phyloP scores from a whole-genome alignment of 208 protist species.

The Crithidia bombi region DNA sequence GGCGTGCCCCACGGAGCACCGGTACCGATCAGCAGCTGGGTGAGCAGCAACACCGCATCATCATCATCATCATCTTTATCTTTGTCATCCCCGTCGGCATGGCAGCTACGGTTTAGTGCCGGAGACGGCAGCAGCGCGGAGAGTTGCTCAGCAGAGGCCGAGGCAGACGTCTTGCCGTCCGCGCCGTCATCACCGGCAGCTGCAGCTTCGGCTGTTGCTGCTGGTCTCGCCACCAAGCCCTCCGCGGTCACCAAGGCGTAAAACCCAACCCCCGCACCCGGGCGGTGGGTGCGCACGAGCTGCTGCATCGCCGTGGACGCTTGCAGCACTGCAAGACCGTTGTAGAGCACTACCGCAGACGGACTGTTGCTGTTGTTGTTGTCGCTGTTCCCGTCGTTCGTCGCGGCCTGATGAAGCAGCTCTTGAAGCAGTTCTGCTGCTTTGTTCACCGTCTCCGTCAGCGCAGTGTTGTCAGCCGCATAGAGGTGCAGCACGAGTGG shows the following conservation, averaged over 20 bases:
- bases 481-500: conserved; percentile 73
- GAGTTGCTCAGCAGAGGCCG: conserved; percentile 5
- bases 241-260: conserved; percentile 71
- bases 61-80: background rate
- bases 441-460: conserved; percentile 52
- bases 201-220: background rate
- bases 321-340: conserved; percentile 51
- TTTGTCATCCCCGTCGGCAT: background rate
- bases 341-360: conserved; percentile 66
- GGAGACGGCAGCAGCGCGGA: conserved; percentile 17
- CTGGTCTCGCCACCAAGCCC: conserved; percentile 46
- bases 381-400: conserved; percentile 3
- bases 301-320: conserved; percentile 55
- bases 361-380: conserved; percentile 24
- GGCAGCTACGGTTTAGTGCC: background rate
- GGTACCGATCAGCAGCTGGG: conserved; percentile 73
- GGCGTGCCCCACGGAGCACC: conserved; percentile 74
- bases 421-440: conserved; percentile 61
- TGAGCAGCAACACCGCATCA: conserved; percentile 17
- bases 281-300: conserved; percentile 42
- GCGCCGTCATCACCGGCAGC: conserved; percentile 13
- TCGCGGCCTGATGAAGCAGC: conserved; percentile 38
- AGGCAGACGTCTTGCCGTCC: background rate
- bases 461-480: conserved; percentile 23
- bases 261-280: conserved; percentile 23